phyloP scores from a whole-genome alignment of 495 filamentous ascomycete genomes.

The Hyphodiscus hymeniophilus region DNA sequence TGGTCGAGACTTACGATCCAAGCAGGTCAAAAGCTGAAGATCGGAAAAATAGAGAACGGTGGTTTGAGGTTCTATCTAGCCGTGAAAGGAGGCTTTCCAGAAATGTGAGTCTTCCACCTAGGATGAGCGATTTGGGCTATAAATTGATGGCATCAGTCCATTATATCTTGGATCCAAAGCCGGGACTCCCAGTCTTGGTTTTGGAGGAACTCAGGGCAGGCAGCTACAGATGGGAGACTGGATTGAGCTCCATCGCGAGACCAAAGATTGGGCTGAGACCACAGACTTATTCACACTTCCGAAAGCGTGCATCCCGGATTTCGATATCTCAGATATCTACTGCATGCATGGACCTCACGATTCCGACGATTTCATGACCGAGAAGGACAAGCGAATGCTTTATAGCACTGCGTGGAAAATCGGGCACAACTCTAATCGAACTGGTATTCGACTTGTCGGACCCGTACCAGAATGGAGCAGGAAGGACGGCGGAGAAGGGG shows the following conservation, averaged over 20 bases:
- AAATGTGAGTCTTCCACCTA: too few species aligned
- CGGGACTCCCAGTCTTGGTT: slow-evolving; percentile 43
- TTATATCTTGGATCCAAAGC: slow-evolving; percentile 51
- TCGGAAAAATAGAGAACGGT: slow-evolving; percentile 41
- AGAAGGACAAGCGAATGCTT: slow-evolving; percentile 45
- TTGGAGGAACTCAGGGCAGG: slow-evolving; percentile 50
- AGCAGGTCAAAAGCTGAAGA: slow-evolving; percentile 43
- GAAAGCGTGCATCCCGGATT: slow-evolving; percentile 34
- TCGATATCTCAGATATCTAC: slow-evolving; percentile 38
- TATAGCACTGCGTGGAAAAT: slow-evolving; percentile 49
- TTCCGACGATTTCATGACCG: slow-evolving; percentile 39
- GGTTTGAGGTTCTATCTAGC: slow-evolving; percentile 53
- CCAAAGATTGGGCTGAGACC: slow-evolving; percentile 16
- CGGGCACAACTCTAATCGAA: slow-evolving; percentile 49
- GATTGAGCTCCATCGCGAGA: slow-evolving; percentile 30
- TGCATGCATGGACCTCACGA: slow-evolving; percentile 51
- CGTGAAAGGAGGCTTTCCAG: slow-evolving; percentile 47
- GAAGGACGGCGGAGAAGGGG: slow-evolving; percentile 50
- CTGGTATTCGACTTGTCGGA: slow-evolving; percentile 48
- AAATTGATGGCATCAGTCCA: slow-evolving; percentile 26
- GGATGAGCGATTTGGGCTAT: neutral
- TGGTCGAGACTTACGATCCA: slow-evolving; percentile 44
- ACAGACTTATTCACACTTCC: slow-evolving; percentile 25
- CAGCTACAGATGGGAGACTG: slow-evolving; percentile 44
- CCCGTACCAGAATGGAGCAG: slow-evolving; percentile 48